phyloP scores from a whole-genome alignment of 2,329 filamentous ascomycete genomes.

The Fusarium brevicatenulatum region DNA sequence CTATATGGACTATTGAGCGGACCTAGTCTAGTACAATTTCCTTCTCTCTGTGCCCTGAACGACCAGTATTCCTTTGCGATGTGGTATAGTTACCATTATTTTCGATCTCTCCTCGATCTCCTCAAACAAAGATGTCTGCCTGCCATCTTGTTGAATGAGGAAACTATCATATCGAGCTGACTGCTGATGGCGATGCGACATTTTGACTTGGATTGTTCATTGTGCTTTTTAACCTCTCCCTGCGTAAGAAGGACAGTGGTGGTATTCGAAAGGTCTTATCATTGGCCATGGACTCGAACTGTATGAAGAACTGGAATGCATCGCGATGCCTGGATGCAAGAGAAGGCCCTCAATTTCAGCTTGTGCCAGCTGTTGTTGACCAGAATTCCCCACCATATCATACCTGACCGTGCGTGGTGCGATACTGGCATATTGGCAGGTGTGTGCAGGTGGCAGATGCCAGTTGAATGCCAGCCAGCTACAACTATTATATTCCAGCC shows the following conservation, averaged over 20 bases:
- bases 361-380: constrained; percentile 19
- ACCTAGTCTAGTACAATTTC: background rate
- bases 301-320: constrained; percentile 44
- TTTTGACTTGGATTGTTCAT: background rate
- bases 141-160: background rate
- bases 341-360: constrained; percentile 21
- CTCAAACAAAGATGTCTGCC: background rate
- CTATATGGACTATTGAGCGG: background rate
- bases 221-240: constrained; percentile 19
- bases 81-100: constrained; percentile 8
- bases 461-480: constrained; percentile 35
- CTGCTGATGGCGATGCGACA: background rate
- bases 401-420: constrained; percentile 16
- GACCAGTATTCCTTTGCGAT: background rate
- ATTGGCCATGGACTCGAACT: constrained; percentile 14
- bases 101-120: background rate
- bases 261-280: constrained; percentile 4
- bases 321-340: constrained; percentile 31
- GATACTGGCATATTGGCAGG: constrained; percentile 26
- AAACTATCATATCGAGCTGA: background rate
- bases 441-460: constrained; percentile 39
- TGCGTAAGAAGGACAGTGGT: constrained; percentile 13
- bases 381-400: constrained; percentile 31
- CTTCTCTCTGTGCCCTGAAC: background rate
- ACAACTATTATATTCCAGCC: constrained; percentile 31